Evolutionary conservation across 192 early-diverging fungal species (phyloP), one percentile per base, ranked within the genome.

Genomic region (Mortierella alpina): DNA sequence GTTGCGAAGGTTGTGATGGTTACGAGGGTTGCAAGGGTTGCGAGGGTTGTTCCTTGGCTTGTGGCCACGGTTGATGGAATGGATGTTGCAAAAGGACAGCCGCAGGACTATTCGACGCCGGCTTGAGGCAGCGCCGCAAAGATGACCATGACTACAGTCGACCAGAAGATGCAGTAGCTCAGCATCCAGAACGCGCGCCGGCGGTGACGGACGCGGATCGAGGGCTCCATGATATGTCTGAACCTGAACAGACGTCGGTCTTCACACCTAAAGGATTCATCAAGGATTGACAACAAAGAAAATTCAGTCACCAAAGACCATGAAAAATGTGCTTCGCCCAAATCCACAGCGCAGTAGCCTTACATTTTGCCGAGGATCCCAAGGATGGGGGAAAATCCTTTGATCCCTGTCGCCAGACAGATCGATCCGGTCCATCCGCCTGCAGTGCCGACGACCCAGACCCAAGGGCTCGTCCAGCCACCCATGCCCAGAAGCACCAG

Each of bases 91-190:
- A 15, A 42, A 15, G 17, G 8, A 17, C 18, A 14, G 14, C 9
- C 50, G 20, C 8, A 15, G 10, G 20, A 45, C 46, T 46, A 41
- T 6, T 57, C 15, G 12, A 15, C 7, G 13, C 20, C 18, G 12
- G 50, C 23, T 44, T 80, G 77, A 13, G 77, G 77, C 50, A 80
- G 18, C 1, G 77, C 77, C 13, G 77, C 77, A 80, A 80, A 80
- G 40, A 72, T 45, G 23, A 80, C 60, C 69, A 80, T 80, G 51
- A 80, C 54, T 23, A 80, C 15, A 4, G 60, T 72, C 1, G 77
- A 68, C 77, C 70, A 80, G 39, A 80, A 72, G 48, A 72, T 45
- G 65, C 77, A 72, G 41, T 80, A 80, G 5, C 40, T 52, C 60
- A 72, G 39, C 77, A 72, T 72, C 77, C 77, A 80, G 49, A 64